Evolutionary conservation across 2,329 filamentous ascomycete species (phyloP).

Genomic region (Aspergillus sp.): DNA sequence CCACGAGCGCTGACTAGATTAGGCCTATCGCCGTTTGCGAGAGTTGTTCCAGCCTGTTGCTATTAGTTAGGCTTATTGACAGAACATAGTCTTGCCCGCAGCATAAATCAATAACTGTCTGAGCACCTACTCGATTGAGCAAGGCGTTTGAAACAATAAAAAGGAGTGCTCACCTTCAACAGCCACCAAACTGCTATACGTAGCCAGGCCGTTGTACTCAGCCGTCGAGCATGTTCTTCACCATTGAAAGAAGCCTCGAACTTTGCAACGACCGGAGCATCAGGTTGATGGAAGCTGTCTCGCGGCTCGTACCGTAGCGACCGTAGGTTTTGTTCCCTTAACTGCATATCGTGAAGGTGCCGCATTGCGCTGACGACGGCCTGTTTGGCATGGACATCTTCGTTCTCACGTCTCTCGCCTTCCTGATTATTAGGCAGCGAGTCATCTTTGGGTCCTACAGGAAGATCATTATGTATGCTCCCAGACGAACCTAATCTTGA

Average conservation of each 20-base stretch:
- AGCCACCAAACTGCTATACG: conserved; percentile 39
- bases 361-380: conserved; percentile 31
- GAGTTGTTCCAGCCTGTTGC: conserved; percentile 27
- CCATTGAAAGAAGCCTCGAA: conserved; percentile 28
- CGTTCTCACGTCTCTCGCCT: background rate
- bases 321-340: conserved; percentile 30
- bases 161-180: conserved; percentile 28
- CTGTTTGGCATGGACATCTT: conserved; percentile 23
- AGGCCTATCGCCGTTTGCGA: conserved; percentile 30
- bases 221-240: conserved; percentile 28
- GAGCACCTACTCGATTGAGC: background rate
- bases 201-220: conserved; percentile 36
- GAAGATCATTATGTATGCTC: background rate
- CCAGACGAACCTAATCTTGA: background rate
- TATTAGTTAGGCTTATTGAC: conserved; percentile 3
- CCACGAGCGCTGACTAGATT: conserved; percentile 26
- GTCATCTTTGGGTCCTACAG: conserved; percentile 12
- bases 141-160: background rate
- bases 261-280: conserved; percentile 23
- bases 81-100: background rate
- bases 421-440: conserved; percentile 6
- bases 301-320: conserved; percentile 35
- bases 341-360: conserved; percentile 29
- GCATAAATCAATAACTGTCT: background rate
- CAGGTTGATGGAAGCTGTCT: conserved; percentile 30